Evolutionary conservation across 2,329 filamentous ascomycete genomes (phyloP).

Genomic region (Talaromyces sp.): DNA sequence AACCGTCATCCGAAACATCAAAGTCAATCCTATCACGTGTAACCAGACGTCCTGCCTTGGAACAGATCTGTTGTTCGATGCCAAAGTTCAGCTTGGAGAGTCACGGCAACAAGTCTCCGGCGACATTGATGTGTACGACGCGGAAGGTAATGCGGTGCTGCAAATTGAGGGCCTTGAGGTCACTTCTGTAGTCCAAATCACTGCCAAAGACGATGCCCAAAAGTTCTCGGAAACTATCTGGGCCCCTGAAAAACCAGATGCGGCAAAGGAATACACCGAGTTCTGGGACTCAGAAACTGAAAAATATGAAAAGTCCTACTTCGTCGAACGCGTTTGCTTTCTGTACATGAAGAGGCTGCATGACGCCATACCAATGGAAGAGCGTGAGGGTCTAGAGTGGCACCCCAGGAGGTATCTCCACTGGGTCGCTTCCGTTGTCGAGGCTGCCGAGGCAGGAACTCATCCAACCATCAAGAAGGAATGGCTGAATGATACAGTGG

Average conservation of each 20-base stretch:
- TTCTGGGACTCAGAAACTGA: not conserved
- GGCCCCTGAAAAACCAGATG: slow-evolving; percentile 1
- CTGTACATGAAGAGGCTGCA: slow-evolving; percentile 10
- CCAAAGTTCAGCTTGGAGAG: not conserved
- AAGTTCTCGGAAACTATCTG: slow-evolving; percentile 8
- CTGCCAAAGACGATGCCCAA: not conserved
- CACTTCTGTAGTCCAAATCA: not conserved
- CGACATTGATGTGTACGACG: slow-evolving; percentile 7
- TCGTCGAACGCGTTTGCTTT: not conserved
- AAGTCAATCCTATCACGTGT: not conserved
- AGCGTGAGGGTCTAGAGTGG: slow-evolving; percentile 4
- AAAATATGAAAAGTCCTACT: not conserved
- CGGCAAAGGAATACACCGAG: not conserved
- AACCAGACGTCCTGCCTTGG: not conserved
- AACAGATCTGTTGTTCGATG: not conserved
- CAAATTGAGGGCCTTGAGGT: slow-evolving; percentile 8
- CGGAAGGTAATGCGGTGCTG: not conserved
- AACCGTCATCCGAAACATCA: not conserved
- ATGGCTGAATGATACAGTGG: slow-evolving; percentile 3
- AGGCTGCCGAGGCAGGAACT: not conserved
- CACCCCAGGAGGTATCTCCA: not conserved
- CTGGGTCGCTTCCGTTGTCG: not conserved
- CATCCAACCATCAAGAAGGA: slow-evolving; percentile 2
- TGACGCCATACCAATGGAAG: not conserved
- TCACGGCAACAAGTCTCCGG: not conserved